Evolutionary conservation across 2,329 filamentous ascomycete genomes (phyloP), one percentile per base, ranked within the genome.

Genomic region (Aspergillus carbonarius): DNA sequence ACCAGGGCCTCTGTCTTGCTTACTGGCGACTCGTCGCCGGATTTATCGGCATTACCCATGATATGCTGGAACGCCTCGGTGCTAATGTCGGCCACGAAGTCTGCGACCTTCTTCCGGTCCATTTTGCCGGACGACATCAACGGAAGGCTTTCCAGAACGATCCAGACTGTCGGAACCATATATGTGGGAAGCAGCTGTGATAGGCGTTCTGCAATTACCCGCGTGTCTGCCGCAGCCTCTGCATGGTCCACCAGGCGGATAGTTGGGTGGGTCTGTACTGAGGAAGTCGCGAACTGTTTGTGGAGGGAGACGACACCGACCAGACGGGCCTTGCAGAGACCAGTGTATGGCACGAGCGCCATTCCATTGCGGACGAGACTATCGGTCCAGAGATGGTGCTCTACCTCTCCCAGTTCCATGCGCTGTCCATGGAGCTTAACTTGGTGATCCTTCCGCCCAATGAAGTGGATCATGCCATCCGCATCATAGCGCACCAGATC

Each of bases 371-470:
- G 48, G 8, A 59, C 35, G 2, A 20, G 23, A 4, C 48, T 17
- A 13, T 37, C 39, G 5, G 47, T 54, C 25, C 47, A 25, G 12
- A 62, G 20, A 32, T 60, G 57, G 25, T 65, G 61, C 59, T 74
- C 71, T 13, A 76, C 62, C 54, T 74, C 72, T 3, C 63, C 69
- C 2, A 72, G 59, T 51, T 75, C 72, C n/a, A 76, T 60, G 1
- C 72, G 67, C 49, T 74, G 73, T 2, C 74, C 74, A 25, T 66
- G 65, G 7, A 75, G 59, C 59, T 76, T 75, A 50, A 74, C 63
- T 54, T 76, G 71, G 3, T 60, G 57, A 47, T 74, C 73, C 49
- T 70, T 74, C 18, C 73, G 65, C 2, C 71, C 72, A 5, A 71
- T 50, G 54, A 69, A 73, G 13, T 65, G 55, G 12, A 73, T 60